Base-by-base conservation (phyloP, 1,139 yeast species). In the Lodderomyces elongisporus region DNA sequence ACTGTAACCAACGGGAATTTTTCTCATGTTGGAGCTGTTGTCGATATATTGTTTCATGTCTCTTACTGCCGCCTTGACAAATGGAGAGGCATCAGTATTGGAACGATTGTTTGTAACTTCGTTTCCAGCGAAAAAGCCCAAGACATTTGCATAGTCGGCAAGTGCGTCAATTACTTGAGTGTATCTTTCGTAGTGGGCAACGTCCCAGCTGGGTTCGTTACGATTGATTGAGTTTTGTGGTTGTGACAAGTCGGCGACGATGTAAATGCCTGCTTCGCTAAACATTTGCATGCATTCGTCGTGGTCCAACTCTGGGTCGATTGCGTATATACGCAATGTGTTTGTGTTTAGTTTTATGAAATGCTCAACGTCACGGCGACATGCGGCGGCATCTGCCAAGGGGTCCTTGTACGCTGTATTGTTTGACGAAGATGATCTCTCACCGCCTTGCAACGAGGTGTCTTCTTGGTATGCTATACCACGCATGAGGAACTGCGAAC, bases 51-150 rank as follows among this genome's bases (percentile, higher is more conserved):
- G 76, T 61, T 85, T 88, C 70, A 84, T 80, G 57, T 89, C 97
- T 59, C 97, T 80, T 48, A 85, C 80, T 23, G 93, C 85, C 29
- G 96, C 96, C 58, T 93, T 81, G 41, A 89, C 76, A 53, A 83
- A 89, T 3, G 96, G 95, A 24, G 93, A 76, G 16, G 73, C 66
- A 37, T 56, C 67, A 27, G 74, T 64, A 58, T 89, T 88, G 24
- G 59, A 41, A 14, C 48, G 51, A 35, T 56, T 56, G 47, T 66
- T 66, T 51, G 91, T 80, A 40, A 89, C 83, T 66, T 89, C 96
- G 56, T 89, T 89, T 51, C 96, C 96, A 29, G 94, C 79, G 54
- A 89, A 81, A 66, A 87, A 87, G n/a, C 95, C 97, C 42, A 88
- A 62, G 10, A 85, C 70, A 54, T 89, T 89, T 37, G 94, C 79